These are phyloP conservation scores for Corchorus capsularis DNA, from an alignment of 345 rosid genomes.

Conservation along the genomic window DNA sequence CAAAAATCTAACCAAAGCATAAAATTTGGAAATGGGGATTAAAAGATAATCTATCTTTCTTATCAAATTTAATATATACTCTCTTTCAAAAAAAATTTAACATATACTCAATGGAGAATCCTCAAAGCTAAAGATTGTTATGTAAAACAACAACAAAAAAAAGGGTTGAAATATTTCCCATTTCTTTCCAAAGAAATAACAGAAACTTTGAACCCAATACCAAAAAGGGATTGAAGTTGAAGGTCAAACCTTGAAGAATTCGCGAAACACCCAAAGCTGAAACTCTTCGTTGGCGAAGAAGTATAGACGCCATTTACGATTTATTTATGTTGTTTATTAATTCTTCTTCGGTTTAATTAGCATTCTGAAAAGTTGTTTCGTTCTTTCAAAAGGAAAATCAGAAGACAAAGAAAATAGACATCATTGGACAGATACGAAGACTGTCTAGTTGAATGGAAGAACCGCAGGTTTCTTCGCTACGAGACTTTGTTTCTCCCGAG, in stretches of 20 bases:
- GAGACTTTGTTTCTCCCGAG: slow-evolving; percentile 2
- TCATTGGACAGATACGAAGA: not conserved
- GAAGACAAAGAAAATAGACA: not conserved
- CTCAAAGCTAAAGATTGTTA: not conserved
- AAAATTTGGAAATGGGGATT: not conserved
- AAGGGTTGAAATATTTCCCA: not conserved
- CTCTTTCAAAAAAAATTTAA: too few relatives aligned
- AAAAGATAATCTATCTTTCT: not conserved
- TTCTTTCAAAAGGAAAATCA: not conserved
- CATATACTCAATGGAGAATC: not conserved
- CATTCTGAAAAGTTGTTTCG: not conserved
- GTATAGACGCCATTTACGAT: slow-evolving; percentile 46
- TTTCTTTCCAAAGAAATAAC: not conserved
- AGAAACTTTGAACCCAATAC: not conserved
- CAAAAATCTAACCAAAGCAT: not conserved
- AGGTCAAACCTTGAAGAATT: slow-evolving; percentile 53
- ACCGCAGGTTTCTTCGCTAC: not conserved
- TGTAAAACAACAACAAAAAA: not conserved
- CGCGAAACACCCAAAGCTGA: slow-evolving; percentile 53
- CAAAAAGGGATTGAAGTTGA: slow-evolving; percentile 8
- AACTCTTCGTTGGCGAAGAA: slow-evolving; percentile 55
- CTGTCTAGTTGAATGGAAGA: not conserved
- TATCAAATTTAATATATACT: not conserved
- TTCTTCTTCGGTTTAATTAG: not conserved
- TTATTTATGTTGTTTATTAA: not conserved